Evolutionary conservation across 257 asterid genomes (phyloP).

Genomic region (Solanum pinnatisectum): DNA sequence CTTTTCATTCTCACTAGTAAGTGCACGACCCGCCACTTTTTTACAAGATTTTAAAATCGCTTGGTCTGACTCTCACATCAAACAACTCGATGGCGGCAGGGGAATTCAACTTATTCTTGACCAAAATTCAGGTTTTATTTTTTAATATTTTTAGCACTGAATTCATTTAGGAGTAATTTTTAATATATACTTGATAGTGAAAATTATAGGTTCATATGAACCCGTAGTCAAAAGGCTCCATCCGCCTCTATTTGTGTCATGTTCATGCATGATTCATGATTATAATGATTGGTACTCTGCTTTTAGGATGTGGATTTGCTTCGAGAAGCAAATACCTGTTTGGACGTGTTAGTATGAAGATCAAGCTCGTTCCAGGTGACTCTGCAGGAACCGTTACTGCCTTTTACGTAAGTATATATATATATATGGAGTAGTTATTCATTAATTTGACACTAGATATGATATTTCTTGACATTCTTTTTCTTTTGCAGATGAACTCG

Average conservation of each 20-base stretch:
- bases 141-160: background rate
- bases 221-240: background rate
- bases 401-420: constrained; percentile 17
- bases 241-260: background rate
- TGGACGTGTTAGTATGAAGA: constrained; percentile 34
- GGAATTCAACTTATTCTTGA: constrained; percentile 77
- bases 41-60: constrained; percentile 47
- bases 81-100: constrained; percentile 54
- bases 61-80: constrained; percentile 65
- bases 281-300: background rate
- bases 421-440: background rate
- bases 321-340: constrained; percentile 18
- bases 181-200: constrained; percentile 2
- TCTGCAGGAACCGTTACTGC: constrained; percentile 47
- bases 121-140: constrained; percentile 49
- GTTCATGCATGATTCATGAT: background rate
- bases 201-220: background rate
- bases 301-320: constrained; percentile 33
- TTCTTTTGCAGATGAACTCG: constrained; percentile 59
- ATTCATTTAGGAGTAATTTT: too few species aligned
- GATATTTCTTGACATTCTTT: background rate
- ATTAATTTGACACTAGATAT: background rate
- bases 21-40: constrained; percentile 63
- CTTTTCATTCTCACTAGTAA: constrained; percentile 9
- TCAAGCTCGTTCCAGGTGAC: constrained; percentile 42